Conservation (phyloP, 768 basidiomycete species). For the Arthromyces matolae region DNA sequence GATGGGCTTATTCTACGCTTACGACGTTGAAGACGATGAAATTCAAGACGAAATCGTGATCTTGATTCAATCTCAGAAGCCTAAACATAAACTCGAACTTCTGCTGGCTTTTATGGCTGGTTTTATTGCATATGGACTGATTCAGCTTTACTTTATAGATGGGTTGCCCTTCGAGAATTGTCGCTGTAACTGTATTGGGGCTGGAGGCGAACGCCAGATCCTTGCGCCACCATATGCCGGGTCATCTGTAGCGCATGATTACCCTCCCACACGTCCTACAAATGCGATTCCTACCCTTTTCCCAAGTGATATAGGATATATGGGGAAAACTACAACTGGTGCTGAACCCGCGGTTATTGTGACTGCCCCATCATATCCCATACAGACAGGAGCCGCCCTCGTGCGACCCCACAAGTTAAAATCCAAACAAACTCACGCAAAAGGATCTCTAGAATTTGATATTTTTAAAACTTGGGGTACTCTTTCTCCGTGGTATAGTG, state of each 20-base stretch:
- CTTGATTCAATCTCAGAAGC: too few species aligned
- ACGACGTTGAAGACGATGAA: too few species aligned
- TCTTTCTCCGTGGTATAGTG: conserved; percentile 82
- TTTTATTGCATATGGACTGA: too few species aligned
- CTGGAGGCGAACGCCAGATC: conserved; percentile 20
- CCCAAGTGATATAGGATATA: conserved; percentile 73
- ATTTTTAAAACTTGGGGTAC: conserved; percentile 82
- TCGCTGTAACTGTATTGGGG: too few species aligned
- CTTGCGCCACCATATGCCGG: conserved; percentile 71
- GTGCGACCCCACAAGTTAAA: conserved; percentile 43
- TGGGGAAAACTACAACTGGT: conserved; percentile 76
- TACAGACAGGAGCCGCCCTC: conserved; percentile 69
- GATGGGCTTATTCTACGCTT: not conserved
- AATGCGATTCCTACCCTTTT: conserved; percentile 71
- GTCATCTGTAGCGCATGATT: conserved; percentile 64
- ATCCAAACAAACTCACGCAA: conserved; percentile 14
- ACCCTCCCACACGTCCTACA: conserved; percentile 70
- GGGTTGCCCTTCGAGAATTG: too few species aligned
- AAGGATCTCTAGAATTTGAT: conserved; percentile 49
- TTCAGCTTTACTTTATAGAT: too few species aligned
- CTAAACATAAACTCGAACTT: too few species aligned
- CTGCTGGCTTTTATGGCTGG: too few species aligned
- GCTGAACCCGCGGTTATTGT: conserved; percentile 70
- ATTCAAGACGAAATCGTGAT: too few species aligned
- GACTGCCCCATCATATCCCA: conserved; percentile 75